Evolutionary conservation across 495 filamentous ascomycete genomes (phyloP).

Genomic region (Penicillium paradoxum): DNA sequence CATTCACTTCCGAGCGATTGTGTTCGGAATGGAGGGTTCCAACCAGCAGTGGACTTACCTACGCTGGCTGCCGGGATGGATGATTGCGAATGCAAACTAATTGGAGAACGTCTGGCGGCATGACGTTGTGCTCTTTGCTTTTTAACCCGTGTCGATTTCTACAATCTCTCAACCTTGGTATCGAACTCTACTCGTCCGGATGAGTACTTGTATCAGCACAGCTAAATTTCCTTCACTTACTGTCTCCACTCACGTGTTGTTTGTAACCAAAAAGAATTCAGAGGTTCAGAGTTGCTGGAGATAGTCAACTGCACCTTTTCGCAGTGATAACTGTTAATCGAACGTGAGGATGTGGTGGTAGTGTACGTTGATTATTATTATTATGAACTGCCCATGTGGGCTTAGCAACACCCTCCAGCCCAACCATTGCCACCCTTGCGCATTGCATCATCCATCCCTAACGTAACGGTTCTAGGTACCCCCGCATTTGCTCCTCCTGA

Average conservation of each 20-base stretch:
- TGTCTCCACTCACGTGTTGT: not conserved
- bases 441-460: slow-evolving; percentile 54
- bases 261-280: not conserved
- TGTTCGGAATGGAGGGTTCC: slow-evolving; percentile 88
- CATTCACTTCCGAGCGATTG: slow-evolving; percentile 86
- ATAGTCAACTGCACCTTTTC: not conserved
- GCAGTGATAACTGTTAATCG: not conserved
- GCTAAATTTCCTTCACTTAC: not conserved
- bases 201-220: slow-evolving; percentile 3
- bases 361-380: not conserved
- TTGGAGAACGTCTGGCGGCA: not conserved
- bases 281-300: not conserved
- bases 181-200: not conserved
- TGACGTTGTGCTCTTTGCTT: not conserved
- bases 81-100: slow-evolving; percentile 48
- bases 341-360: too few species aligned
- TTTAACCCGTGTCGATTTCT: not conserved
- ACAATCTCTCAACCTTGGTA: not conserved
- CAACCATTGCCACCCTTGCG: slow-evolving; percentile 41
- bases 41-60: slow-evolving; percentile 83
- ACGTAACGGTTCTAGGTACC: slow-evolving; percentile 48
- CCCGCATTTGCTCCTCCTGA: slow-evolving; percentile 40
- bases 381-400: not conserved
- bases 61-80: slow-evolving; percentile 75
- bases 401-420: slow-evolving; percentile 47